Evolutionary conservation across 805 yeast species (phyloP), one percentile per base, ranked within the genome.

Genomic region (Candida germanica): DNA sequence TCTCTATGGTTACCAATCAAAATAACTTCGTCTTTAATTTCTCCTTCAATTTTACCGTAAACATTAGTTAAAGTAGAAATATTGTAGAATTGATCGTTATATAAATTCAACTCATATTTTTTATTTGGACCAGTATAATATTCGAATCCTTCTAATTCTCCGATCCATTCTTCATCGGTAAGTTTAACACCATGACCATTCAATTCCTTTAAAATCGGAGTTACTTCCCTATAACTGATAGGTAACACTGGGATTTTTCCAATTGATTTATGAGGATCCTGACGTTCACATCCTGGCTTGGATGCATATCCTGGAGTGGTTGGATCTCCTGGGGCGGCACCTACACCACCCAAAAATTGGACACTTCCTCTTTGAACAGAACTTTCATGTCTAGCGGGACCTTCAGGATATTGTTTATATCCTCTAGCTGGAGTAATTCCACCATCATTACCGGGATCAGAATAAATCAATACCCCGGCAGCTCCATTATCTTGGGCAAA

Each of bases 221-320:
- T 56, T 12, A 67, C 71, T 45, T 68, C 73, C 27, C 72, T 58
- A 47, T 66, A 66, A 7, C 66, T 58, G 24, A 68, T 64, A 2
- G 73, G 72, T 36, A 68, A 63, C 4, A 54, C 71, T 2, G 73
- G 73, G 35, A 68, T 68, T 31, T 36, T 47, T 6, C 64, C 63
- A 38, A 64, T 68, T 25, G 66, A 58, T 27, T 46, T 32, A 39
- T 53, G 47, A 5, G 69, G 69, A 36, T 59, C 64, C 37, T 51
- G 30, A 37, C 69, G 58, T 19, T 52, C 62, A 15, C 44, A 61
- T 20, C 60, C 68, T 4, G 63, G 61, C 20, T 71, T 73, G 15
- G 84, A 75, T 2, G 86, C 72, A 61, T 75, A 77, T 3, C 86
- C 87, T 6, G 87, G 86, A 2, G 88, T 80, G 0, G 88, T 79